Percentiles rank a stretch among this genome's conserved stretches.
phyloP scores from a whole-genome alignment of 2,329 filamentous ascomycete species.

The Colletotrichum destructivum region DNA sequence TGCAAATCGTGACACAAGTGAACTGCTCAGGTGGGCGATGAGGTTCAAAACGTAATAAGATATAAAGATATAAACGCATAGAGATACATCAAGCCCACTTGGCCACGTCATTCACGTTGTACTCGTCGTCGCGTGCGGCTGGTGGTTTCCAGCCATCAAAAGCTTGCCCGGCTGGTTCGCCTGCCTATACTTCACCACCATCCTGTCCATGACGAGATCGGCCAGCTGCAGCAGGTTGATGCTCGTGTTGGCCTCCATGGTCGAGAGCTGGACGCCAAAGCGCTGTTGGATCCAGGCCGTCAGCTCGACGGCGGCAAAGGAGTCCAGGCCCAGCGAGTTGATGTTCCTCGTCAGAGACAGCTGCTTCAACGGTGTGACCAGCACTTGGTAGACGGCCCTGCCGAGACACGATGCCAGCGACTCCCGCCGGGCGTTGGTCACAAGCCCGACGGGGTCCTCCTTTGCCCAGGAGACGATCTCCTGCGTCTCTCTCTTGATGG shows the following conservation, averaged over 20 bases:
- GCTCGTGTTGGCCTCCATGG: neutral
- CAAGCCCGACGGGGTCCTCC: neutral
- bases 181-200: conserved; percentile 2
- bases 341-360: neutral
- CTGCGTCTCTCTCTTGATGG: neutral
- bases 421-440: neutral
- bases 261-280: conserved; percentile 1
- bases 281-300: conserved; percentile 45
- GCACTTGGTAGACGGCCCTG: neutral
- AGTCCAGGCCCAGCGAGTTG: conserved; percentile 62
- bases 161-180: no score
- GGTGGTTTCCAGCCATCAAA: no score
- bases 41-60: no score
- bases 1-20: no score
- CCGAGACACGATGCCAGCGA: neutral
- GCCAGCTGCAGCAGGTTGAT: conserved; percentile 13
- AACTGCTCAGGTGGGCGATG: no score
- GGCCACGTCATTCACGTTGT: no score
- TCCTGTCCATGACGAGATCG: neutral
- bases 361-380: conserved; percentile 12
- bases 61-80: no score
- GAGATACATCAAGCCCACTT: no score
- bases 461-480: neutral
- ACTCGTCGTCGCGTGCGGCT: no score
- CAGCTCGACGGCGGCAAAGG: conserved; percentile 50